phyloP scores from a whole-genome alignment of 768 basidiomycete species.

The Lactarius indigo region DNA sequence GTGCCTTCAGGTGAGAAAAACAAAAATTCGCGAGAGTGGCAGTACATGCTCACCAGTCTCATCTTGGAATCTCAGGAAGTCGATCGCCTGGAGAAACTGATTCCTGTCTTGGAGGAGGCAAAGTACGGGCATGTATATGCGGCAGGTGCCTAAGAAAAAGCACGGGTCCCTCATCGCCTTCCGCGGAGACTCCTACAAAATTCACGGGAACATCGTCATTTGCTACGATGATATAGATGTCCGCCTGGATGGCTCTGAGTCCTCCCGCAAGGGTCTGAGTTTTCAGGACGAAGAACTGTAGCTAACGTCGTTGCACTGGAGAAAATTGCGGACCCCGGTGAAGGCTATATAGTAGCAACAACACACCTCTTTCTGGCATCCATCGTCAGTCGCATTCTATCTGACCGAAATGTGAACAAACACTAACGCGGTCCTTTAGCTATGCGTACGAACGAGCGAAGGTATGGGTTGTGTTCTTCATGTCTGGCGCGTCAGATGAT shows the following conservation, averaged over 20 bases:
- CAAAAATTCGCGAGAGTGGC: slow-evolving; percentile 1
- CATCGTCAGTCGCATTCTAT: slow-evolving; percentile 49
- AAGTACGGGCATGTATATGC: slow-evolving; percentile 66
- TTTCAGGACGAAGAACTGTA: slow-evolving; percentile 79
- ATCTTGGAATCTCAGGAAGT: slow-evolving; percentile 64
- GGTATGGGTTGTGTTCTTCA: slow-evolving; percentile 38
- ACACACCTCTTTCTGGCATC: slow-evolving; percentile 98
- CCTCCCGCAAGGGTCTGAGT: slow-evolving; percentile 48
- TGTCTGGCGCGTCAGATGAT: not conserved
- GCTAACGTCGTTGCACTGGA: slow-evolving; percentile 69
- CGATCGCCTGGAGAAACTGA: slow-evolving; percentile 70
- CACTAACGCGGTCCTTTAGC: slow-evolving; percentile 31
- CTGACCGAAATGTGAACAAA: not conserved
- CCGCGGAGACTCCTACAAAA: slow-evolving; percentile 48
- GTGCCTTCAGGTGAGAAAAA: slow-evolving; percentile 69
- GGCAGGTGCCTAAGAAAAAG: slow-evolving; percentile 66
- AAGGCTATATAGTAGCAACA: slow-evolving; percentile 75
- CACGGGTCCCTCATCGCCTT: slow-evolving; percentile 87
- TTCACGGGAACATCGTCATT: slow-evolving; percentile 47
- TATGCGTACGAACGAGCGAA: slow-evolving; percentile 83
- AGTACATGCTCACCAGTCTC: not conserved
- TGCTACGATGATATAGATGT: slow-evolving; percentile 66
- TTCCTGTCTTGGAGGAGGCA: slow-evolving; percentile 60
- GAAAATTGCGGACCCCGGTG: slow-evolving; percentile 35
- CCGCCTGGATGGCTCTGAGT: slow-evolving; percentile 36